phyloP scores from a whole-genome alignment of 768 basidiomycete species.

The Amanita pseudoporphyria region DNA sequence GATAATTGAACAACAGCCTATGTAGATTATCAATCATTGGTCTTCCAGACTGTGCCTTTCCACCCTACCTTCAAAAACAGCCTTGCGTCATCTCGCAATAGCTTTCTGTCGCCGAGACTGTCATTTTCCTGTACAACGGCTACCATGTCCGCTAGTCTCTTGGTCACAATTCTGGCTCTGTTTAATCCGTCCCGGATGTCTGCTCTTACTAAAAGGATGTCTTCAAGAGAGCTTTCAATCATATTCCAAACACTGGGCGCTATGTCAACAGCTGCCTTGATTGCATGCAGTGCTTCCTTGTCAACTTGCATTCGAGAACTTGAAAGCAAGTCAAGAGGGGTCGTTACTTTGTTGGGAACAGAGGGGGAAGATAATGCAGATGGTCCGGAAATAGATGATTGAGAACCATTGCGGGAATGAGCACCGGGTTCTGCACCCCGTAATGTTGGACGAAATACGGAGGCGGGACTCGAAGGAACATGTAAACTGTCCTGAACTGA shows the following conservation, averaged over 20 bases:
- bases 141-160: slow-evolving; percentile 50
- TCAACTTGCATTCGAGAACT: slow-evolving; percentile 61
- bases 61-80: slow-evolving; percentile 66
- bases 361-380: slow-evolving; percentile 29
- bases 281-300: slow-evolving; percentile 68
- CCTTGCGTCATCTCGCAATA: slow-evolving; percentile 70
- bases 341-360: slow-evolving; percentile 25
- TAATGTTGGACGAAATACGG: slow-evolving; percentile 7
- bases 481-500: slow-evolving; percentile 33
- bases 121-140: slow-evolving; percentile 48
- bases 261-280: slow-evolving; percentile 68
- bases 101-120: slow-evolving; percentile 41
- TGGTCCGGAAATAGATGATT: slow-evolving; percentile 26
- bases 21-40: slow-evolving; percentile 3
- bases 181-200: slow-evolving; percentile 47
- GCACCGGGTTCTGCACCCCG: slow-evolving; percentile 8
- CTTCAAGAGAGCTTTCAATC: slow-evolving; percentile 59
- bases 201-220: slow-evolving; percentile 28
- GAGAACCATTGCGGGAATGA: slow-evolving; percentile 33
- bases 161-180: slow-evolving; percentile 56
- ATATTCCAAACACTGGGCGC: slow-evolving; percentile 79
- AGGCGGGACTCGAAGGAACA: slow-evolving; percentile 21
- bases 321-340: slow-evolving; percentile 35
- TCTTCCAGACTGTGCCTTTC: background rate
- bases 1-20: slow-evolving; percentile 74